Percentiles rank a stretch among this genome's conserved stretches.
phyloP scores from a whole-genome alignment of 2,329 filamentous ascomycete genomes.

The Alternaria hordeiaustralica region DNA sequence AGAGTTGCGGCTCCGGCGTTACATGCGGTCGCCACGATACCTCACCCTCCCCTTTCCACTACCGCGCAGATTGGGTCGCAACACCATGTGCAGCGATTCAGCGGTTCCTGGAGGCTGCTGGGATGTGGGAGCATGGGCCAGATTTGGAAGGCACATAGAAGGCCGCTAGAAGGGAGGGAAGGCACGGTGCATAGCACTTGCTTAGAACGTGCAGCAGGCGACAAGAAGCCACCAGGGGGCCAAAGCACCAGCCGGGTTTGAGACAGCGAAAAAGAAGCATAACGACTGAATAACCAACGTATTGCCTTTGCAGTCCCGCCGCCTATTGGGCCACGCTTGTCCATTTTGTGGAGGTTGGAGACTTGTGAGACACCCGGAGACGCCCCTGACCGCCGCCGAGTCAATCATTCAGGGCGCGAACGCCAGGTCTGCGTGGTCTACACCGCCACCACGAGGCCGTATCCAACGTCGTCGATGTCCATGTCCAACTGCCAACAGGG shows the following conservation, averaged over 20 bases:
- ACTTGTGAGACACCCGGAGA: slow-evolving; percentile 17
- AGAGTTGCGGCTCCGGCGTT: neutral
- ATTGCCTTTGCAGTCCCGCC: slow-evolving; percentile 8
- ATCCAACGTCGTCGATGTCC: slow-evolving; percentile 11
- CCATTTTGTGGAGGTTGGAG: slow-evolving; percentile 10
- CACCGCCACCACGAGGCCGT: slow-evolving; percentile 24
- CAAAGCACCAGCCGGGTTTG: slow-evolving; percentile 23
- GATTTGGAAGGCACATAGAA: slow-evolving; percentile 32
- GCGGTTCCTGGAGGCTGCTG: slow-evolving; percentile 19
- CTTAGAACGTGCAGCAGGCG: slow-evolving; percentile 27
- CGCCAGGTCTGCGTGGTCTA: slow-evolving; percentile 22
- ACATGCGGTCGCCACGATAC: neutral
- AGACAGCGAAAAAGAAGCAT: slow-evolving; percentile 18
- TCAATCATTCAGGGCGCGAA: slow-evolving; percentile 24
- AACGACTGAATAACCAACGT: slow-evolving; percentile 17
- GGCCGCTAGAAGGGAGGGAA: slow-evolving; percentile 31
- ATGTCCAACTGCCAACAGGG: slow-evolving; percentile 13
- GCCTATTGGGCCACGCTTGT: slow-evolving; percentile 22
- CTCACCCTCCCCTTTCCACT: neutral
- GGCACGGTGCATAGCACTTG: slow-evolving; percentile 26
- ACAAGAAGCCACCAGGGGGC: slow-evolving; percentile 26
- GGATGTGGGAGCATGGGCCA: slow-evolving; percentile 20
- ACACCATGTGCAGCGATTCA: slow-evolving; percentile 13
- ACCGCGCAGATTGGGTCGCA: slow-evolving; percentile 3
- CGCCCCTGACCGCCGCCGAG: slow-evolving; percentile 30